A percentile compares a stretch with the other conserved stretches of the same genome.
phyloP scores from a whole-genome alignment of 305 asterid species.

The Plantago coronopus region DNA sequence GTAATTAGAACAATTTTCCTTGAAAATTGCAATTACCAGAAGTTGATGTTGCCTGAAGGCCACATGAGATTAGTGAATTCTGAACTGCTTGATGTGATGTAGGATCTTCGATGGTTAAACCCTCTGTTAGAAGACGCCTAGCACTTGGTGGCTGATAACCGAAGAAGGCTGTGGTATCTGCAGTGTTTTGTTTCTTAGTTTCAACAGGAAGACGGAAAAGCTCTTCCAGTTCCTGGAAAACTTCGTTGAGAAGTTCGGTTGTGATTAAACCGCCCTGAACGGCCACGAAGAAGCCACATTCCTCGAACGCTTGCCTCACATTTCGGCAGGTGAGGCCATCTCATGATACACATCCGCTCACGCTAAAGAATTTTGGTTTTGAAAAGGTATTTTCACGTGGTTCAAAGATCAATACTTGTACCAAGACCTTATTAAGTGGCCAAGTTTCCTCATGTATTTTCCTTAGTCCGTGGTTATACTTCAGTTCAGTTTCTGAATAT shows the following conservation, averaged over 20 bases:
- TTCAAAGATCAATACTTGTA: too few relatives aligned
- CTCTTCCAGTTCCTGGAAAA: slow-evolving; percentile 5
- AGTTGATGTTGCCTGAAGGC: slow-evolving; percentile 5
- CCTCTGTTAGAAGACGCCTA: not conserved
- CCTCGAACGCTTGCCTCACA: slow-evolving; percentile 10
- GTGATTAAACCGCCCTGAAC: not conserved
- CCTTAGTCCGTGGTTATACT: too few relatives aligned
- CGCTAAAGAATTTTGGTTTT: too few relatives aligned
- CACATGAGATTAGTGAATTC: slow-evolving; percentile 12
- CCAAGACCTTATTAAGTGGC: too few relatives aligned
- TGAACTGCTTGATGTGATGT: not conserved
- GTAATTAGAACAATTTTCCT: too few relatives aligned
- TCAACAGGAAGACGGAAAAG: slow-evolving; percentile 3
- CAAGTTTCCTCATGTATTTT: too few relatives aligned
- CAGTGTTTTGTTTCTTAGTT: slow-evolving; percentile 1
- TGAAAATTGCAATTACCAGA: not conserved
- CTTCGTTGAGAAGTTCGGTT: not conserved
- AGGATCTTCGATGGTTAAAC: slow-evolving; percentile 1
- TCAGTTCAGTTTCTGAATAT: too few relatives aligned
- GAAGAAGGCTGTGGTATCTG: not conserved
- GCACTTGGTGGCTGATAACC: not conserved
- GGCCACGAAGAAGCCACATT: slow-evolving; percentile 11
- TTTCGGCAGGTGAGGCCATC: not conserved
- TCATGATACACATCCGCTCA: too few relatives aligned
- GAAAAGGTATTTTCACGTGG: too few relatives aligned